phyloP scores from a whole-genome alignment of 1,284 basidiomycete genomes.

The Trichosporon faecale region DNA sequence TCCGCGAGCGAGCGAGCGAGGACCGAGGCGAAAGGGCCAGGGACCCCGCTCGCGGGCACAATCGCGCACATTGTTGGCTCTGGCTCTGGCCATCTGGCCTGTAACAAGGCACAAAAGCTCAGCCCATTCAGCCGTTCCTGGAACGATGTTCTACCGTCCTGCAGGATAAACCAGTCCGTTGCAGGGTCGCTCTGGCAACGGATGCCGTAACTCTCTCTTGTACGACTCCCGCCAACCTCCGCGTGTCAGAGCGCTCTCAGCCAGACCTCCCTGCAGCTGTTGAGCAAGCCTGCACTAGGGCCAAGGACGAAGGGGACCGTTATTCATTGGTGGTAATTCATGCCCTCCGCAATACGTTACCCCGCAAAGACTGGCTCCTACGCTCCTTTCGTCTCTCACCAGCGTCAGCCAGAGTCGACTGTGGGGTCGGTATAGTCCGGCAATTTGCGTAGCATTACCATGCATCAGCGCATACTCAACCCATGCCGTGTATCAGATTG shows the following conservation, averaged over 20 bases:
- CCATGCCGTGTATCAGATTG: not conserved
- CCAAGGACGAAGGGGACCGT: not conserved
- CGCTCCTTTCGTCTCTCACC: not conserved
- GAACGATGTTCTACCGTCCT: not conserved
- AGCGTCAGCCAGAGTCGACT: not conserved
- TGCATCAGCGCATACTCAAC: not conserved
- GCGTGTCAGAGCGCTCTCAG: not conserved
- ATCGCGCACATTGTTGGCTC: not conserved
- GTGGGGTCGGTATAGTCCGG: not conserved
- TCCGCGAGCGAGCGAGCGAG: not conserved
- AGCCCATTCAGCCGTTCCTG: not conserved
- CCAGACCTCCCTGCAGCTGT: not conserved
- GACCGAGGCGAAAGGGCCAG: not conserved
- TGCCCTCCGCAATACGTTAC: not conserved
- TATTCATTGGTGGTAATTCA: not conserved
- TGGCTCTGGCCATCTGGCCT: not conserved
- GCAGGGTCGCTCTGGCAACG: constrained; percentile 4
- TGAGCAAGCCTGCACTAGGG: not conserved
- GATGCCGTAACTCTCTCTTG: not conserved
- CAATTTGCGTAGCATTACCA: not conserved
- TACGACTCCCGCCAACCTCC: not conserved
- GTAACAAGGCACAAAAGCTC: not conserved
- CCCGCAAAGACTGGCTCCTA: not conserved
- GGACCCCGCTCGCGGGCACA: not conserved
- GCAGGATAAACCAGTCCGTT: not conserved